phyloP scores from a whole-genome alignment of 345 rosid genomes.

The Excoecaria agallocha region DNA sequence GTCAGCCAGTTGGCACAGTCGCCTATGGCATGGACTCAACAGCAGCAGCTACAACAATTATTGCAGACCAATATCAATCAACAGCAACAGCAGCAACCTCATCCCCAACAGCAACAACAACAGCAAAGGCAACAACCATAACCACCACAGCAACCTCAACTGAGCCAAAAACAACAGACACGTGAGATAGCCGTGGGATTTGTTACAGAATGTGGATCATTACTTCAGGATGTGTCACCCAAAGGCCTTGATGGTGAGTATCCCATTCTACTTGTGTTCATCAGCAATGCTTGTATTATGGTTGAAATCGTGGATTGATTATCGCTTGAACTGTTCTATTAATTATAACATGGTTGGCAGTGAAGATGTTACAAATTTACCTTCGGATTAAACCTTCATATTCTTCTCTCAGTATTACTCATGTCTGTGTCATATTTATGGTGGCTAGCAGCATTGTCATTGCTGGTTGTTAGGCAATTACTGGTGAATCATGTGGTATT shows the following conservation, averaged over 20 bases:
- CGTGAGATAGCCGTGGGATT: constrained; percentile 82
- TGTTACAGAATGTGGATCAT: constrained; percentile 84
- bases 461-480: too few relatives aligned
- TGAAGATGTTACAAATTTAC: too few relatives aligned
- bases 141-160: constrained; percentile 35
- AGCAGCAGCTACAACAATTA: constrained; percentile 60
- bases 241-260: constrained; percentile 68
- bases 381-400: too few relatives aligned
- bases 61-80: constrained; percentile 37
- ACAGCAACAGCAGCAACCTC: constrained; percentile 45
- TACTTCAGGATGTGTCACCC: constrained; percentile 85
- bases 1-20: constrained; percentile 58
- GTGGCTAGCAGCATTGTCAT: too few relatives aligned
- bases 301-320: too few relatives aligned
- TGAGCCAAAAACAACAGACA: constrained; percentile 32
- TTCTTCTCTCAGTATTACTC: too few relatives aligned
- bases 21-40: constrained; percentile 61
- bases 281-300: too few relatives aligned
- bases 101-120: constrained; percentile 29
- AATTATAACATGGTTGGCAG: too few relatives aligned
- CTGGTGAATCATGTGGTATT: too few relatives aligned
- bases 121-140: constrained; percentile 36
- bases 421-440: too few relatives aligned
- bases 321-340: too few relatives aligned
- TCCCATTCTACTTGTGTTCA: constrained; percentile 9